Conservation (phyloP, 768 basidiomycete species). For the Mycena olivaceomarginata region DNA sequence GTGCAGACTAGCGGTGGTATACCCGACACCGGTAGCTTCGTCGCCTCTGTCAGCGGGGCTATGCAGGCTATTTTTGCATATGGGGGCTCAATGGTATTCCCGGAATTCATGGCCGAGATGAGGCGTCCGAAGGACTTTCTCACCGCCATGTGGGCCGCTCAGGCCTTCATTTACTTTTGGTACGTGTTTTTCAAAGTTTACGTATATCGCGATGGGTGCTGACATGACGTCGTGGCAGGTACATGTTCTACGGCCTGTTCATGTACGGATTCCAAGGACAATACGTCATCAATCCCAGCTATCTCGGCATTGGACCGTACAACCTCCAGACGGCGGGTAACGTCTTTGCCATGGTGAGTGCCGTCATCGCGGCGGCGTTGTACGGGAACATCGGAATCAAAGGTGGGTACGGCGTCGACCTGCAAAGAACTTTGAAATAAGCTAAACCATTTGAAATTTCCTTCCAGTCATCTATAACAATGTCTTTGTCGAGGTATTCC, state of each 20-base stretch:
- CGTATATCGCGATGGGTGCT: slow-evolving; percentile 3
- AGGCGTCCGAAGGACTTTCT: slow-evolving; percentile 29
- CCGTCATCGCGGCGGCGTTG: slow-evolving; percentile 31
- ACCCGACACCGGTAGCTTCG: slow-evolving; percentile 23
- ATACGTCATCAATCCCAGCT: slow-evolving; percentile 30
- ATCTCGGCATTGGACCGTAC: slow-evolving; percentile 29
- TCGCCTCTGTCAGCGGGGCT: slow-evolving; percentile 29
- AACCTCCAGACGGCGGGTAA: slow-evolving; percentile 32
- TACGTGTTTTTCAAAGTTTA: slow-evolving; percentile 2
- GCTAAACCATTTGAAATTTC: not conserved
- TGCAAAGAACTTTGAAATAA: not conserved
- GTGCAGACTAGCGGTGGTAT: slow-evolving; percentile 32
- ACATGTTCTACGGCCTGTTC: slow-evolving; percentile 34
- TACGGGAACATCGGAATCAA: slow-evolving; percentile 37
- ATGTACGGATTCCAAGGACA: slow-evolving; percentile 36
- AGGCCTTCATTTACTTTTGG: slow-evolving; percentile 34
- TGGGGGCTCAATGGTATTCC: slow-evolving; percentile 29
- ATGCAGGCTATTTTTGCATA: slow-evolving; percentile 34
- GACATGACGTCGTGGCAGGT: slow-evolving; percentile 16
- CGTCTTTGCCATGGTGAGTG: slow-evolving; percentile 33
- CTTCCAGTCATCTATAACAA: slow-evolving; percentile 30
- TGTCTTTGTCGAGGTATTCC: slow-evolving; percentile 31
- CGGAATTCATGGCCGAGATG: slow-evolving; percentile 35
- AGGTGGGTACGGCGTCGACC: slow-evolving; percentile 10
- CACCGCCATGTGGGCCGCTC: slow-evolving; percentile 29